A percentile compares a stretch with the other conserved stretches of the same genome.
Conservation (phyloP, 352 stramenopile species). For the Thalassiosira mediterranea region DNA sequence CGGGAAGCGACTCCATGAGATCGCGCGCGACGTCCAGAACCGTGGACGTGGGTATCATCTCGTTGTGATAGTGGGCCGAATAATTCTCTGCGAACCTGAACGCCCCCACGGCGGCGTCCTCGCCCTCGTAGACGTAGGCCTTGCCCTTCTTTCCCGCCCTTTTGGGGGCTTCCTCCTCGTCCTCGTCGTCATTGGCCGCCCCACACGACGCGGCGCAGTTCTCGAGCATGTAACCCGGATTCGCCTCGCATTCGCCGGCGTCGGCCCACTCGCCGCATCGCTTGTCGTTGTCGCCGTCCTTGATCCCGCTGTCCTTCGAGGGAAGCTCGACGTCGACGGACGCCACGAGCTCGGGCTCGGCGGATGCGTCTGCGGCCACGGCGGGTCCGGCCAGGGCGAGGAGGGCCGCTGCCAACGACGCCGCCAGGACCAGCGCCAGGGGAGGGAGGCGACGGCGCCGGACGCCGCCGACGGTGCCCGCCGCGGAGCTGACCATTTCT, state of each 20-base stretch:
- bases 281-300: conserved; percentile 18
- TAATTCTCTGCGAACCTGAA: conserved; percentile 64
- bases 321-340: conserved; percentile 20
- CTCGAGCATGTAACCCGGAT: conserved; percentile 54
- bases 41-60: conserved; percentile 25
- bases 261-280: conserved; percentile 32
- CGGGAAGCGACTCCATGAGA: conserved; percentile 25
- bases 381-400: not conserved
- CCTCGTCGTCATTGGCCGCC: not conserved
- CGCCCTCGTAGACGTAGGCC: conserved; percentile 38
- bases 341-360: conserved; percentile 3
- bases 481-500: too few species aligned
- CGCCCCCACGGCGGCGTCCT: conserved; percentile 59
- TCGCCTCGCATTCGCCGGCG: conserved; percentile 39
- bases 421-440: not conserved
- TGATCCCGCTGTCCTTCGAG: not conserved
- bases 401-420: not conserved
- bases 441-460: not conserved
- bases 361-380: not conserved
- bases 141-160: not conserved
- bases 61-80: conserved; percentile 27
- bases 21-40: conserved; percentile 46
- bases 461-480: too few species aligned
- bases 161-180: not conserved
- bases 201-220: conserved; percentile 43